Conservation (phyloP, 2,329 filamentous ascomycete species). For the Neocatenulostroma microsporum region DNA sequence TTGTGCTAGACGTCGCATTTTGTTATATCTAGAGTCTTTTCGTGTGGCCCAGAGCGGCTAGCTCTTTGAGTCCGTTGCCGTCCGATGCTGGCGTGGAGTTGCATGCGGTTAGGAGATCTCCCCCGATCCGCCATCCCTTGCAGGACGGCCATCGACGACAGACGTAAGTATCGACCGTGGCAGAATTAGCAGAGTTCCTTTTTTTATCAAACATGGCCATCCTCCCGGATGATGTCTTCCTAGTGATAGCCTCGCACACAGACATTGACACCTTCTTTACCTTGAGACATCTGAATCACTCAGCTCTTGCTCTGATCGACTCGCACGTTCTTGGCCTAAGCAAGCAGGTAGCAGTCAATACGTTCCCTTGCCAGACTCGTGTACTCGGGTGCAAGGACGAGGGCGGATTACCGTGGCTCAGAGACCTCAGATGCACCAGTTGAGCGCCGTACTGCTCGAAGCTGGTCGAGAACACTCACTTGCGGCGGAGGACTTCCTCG, state of each 20-base stretch:
- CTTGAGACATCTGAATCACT: slow-evolving; percentile 4
- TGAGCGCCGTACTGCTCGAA: slow-evolving; percentile 7
- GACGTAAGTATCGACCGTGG: too few relatives aligned
- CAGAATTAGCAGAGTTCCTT: too few relatives aligned
- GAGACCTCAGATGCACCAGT: slow-evolving; percentile 5
- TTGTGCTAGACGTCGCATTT: too few relatives aligned
- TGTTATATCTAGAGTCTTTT: too few relatives aligned
- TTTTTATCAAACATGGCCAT: slow-evolving; percentile 2
- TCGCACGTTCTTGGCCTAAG: slow-evolving; percentile 4
- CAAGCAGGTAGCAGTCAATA: slow-evolving; percentile 3
- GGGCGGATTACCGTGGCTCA: slow-evolving; percentile 7
- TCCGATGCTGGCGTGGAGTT: too few relatives aligned
- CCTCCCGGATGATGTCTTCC: slow-evolving; percentile 7
- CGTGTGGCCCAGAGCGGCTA: too few relatives aligned
- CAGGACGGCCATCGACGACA: too few relatives aligned
- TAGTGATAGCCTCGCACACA: slow-evolving; percentile 1
- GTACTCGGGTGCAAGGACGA: background rate
- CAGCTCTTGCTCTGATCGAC: slow-evolving; percentile 2
- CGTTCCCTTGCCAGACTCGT: slow-evolving; percentile 5
- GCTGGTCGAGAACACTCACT: background rate
- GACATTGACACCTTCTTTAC: slow-evolving; percentile 11
- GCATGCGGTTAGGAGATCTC: too few relatives aligned
- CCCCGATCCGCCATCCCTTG: too few relatives aligned
- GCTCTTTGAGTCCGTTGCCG: too few relatives aligned
- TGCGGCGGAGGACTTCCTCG: background rate